A percentile compares a stretch with the other conserved stretches of the same genome.
phyloP scores from a whole-genome alignment of 1,139 yeast species.

The Ashbya aceris region DNA sequence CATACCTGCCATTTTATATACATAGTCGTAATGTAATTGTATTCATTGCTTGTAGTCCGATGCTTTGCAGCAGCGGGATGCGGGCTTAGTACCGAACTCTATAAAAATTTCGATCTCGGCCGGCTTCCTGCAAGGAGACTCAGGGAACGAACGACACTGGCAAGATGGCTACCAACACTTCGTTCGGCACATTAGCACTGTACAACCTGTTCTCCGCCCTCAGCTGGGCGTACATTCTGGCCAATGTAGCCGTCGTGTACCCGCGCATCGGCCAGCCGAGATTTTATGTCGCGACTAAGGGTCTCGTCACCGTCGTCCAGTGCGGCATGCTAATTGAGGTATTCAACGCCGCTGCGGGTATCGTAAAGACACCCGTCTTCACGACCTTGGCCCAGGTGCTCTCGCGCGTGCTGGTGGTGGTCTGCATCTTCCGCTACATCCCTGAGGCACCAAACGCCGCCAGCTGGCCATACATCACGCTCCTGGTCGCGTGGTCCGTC shows the following conservation, averaged over 20 bases:
- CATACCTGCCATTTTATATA: not conserved
- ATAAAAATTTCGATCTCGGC: too few species aligned
- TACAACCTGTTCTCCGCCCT: constrained; percentile 63
- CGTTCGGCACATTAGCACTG: constrained; percentile 12
- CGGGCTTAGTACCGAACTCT: too few species aligned
- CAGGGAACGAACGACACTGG: not conserved
- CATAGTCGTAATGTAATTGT: not conserved
- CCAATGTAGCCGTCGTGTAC: constrained; percentile 38
- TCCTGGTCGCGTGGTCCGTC: constrained; percentile 78
- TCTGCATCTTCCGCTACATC: constrained; percentile 68
- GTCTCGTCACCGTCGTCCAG: constrained; percentile 61
- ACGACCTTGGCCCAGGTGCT: constrained; percentile 83
- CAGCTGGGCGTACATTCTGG: constrained; percentile 56
- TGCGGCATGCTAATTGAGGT: constrained; percentile 78
- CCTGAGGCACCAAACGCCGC: constrained; percentile 54
- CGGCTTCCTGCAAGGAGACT: not conserved
- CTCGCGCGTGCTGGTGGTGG: constrained; percentile 72
- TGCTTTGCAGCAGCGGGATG: too few species aligned
- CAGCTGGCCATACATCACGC: constrained; percentile 53
- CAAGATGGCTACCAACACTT: too few species aligned
- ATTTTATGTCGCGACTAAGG: constrained; percentile 50
- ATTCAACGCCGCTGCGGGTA: constrained; percentile 63
- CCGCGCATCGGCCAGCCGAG: constrained; percentile 44
- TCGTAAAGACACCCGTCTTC: constrained; percentile 74
- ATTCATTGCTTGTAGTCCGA: too few species aligned